Evolutionary conservation across 1,284 basidiomycete species (phyloP).

Genomic region (Prillingera fragicola): DNA sequence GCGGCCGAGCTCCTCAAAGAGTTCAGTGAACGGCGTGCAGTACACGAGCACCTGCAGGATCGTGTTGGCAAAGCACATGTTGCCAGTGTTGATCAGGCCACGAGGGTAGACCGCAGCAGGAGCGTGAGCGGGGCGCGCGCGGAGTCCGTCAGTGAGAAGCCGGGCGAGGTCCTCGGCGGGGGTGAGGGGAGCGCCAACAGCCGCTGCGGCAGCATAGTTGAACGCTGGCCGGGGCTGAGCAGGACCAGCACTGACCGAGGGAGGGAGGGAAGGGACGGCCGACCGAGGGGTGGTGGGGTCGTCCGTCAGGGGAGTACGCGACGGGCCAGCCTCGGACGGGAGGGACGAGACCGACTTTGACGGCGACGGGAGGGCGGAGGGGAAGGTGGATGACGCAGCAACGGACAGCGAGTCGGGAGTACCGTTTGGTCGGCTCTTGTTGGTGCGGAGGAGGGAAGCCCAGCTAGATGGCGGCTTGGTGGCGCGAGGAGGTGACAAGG

Average conservation of each 20-base stretch:
- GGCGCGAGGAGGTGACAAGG: slow-evolving; percentile 10
- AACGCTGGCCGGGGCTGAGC: slow-evolving; percentile 24
- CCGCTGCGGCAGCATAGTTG: slow-evolving; percentile 43
- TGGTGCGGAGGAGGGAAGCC: slow-evolving; percentile 61
- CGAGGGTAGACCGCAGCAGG: slow-evolving; percentile 52
- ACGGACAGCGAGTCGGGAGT: slow-evolving; percentile 18
- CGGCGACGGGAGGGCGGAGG: slow-evolving; percentile 25
- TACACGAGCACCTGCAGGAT: slow-evolving; percentile 86
- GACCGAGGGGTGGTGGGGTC: slow-evolving; percentile 27
- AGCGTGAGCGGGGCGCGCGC: slow-evolving; percentile 15
- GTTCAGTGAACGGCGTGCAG: slow-evolving; percentile 73
- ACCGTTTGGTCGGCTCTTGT: slow-evolving; percentile 8
- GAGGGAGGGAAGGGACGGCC: slow-evolving; percentile 60
- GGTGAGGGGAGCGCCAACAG: slow-evolving; percentile 48
- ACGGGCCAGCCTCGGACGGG: slow-evolving; percentile 9
- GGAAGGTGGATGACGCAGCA: slow-evolving; percentile 23
- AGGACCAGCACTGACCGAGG: slow-evolving; percentile 25
- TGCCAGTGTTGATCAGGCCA: slow-evolving; percentile 89
- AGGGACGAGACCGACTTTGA: slow-evolving; percentile 25
- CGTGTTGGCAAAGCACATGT: slow-evolving; percentile 97
- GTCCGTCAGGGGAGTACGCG: neutral
- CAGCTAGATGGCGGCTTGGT: slow-evolving; percentile 58
- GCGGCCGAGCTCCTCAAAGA: slow-evolving; percentile 69
- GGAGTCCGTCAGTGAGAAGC: slow-evolving; percentile 54
- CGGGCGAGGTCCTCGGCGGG: slow-evolving; percentile 57